These are phyloP conservation scores for Pouteria glomerata DNA, from an alignment of 148 eudicot species.

Conservation along the genomic window DNA sequence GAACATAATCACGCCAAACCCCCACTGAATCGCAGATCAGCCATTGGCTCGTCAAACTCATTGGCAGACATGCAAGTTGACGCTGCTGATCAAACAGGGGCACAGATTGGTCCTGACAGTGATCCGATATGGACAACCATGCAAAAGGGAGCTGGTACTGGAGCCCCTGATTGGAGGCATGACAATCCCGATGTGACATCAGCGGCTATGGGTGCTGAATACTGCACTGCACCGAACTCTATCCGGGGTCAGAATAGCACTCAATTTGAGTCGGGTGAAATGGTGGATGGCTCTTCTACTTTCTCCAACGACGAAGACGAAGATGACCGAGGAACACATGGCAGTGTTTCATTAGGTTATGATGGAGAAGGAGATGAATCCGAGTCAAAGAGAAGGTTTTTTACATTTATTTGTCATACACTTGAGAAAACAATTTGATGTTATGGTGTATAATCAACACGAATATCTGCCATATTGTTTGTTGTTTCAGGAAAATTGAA, in stretches of 20 bases:
- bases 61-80: slow-evolving; percentile 27
- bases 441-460: not conserved
- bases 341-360: slow-evolving; percentile 49
- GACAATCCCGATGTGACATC: slow-evolving; percentile 42
- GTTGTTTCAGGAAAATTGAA: slow-evolving; percentile 45
- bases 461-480: not conserved
- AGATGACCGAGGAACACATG: slow-evolving; percentile 48
- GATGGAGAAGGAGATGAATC: slow-evolving; percentile 62
- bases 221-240: slow-evolving; percentile 19
- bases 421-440: not conserved
- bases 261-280: slow-evolving; percentile 30
- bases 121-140: slow-evolving; percentile 25
- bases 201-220: slow-evolving; percentile 25
- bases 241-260: slow-evolving; percentile 25
- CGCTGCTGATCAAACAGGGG: slow-evolving; percentile 28
- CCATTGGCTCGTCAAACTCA: slow-evolving; percentile 28
- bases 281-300: slow-evolving; percentile 36
- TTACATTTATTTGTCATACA: not conserved
- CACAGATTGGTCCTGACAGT: slow-evolving; percentile 24
- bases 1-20: slow-evolving; percentile 61
- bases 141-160: slow-evolving; percentile 19
- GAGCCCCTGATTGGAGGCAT: slow-evolving; percentile 28
- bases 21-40: slow-evolving; percentile 34
- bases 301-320: slow-evolving; percentile 56
- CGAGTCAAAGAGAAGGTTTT: slow-evolving; percentile 61